phyloP scores from a whole-genome alignment of 371 early-diverging fungal species.

The Mucor ambiguus region DNA sequence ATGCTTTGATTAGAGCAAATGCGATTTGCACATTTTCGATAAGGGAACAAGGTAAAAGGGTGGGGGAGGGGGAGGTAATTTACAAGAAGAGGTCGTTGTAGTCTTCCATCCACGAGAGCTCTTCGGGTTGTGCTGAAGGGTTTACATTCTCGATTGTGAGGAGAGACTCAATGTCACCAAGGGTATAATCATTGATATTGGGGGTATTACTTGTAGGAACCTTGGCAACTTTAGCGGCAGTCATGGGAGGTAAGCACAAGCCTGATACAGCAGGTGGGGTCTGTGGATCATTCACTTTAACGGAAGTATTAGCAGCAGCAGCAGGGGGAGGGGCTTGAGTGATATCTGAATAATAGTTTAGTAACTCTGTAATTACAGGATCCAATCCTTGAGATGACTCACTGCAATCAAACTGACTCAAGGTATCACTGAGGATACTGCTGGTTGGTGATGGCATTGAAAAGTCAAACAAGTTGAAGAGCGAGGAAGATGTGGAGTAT shows the following conservation, averaged over 20 bases:
- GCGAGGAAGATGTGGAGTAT: neutral
- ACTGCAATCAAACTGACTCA: conserved; percentile 3
- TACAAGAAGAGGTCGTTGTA: neutral
- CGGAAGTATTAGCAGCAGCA: neutral
- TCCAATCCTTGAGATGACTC: conserved; percentile 1
- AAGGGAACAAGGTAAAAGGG: no score
- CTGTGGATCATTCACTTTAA: neutral
- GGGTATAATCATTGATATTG: neutral
- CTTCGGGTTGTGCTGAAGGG: neutral
- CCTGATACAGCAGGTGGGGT: neutral
- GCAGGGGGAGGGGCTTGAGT: neutral
- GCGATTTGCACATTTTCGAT: no score
- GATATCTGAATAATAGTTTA: conserved; percentile 12
- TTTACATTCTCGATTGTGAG: neutral
- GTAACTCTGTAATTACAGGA: conserved; percentile 4
- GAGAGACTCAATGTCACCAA: conserved; percentile 8
- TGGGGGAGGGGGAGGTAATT: neutral
- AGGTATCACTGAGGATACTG: neutral
- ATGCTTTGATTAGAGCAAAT: no score
- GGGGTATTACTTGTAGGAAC: neutral
- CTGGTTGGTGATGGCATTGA: neutral
- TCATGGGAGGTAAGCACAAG: conserved; percentile 7
- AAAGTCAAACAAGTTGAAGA: neutral
- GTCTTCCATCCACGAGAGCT: conserved; percentile 3
- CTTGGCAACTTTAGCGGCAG: conserved; percentile 9